A percentile compares a stretch with the other conserved stretches of the same genome.
phyloP scores from a whole-genome alignment of 2,329 filamentous ascomycete species.

The Fusarium bulbicola region DNA sequence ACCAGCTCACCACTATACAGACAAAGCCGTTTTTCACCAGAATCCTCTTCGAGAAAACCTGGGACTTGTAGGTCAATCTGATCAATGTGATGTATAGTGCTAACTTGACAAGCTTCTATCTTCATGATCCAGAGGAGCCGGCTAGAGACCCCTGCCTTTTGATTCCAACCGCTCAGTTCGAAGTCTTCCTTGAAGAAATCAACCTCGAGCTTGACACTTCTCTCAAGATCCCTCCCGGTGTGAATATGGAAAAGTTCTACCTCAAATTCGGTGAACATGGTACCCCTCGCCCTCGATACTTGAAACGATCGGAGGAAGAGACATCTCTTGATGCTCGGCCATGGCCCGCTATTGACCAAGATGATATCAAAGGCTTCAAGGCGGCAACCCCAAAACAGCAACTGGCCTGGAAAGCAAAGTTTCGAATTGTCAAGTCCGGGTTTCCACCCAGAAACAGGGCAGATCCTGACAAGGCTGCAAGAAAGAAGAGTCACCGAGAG shows the following conservation, averaged over 20 bases:
- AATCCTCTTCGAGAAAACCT: constrained; percentile 68
- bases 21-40: constrained; percentile 62
- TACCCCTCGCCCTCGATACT: constrained; percentile 72
- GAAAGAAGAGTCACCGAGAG: constrained; percentile 60
- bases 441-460: constrained; percentile 44
- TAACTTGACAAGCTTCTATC: constrained; percentile 67
- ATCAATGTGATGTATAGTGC: neutral
- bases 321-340: constrained; percentile 45
- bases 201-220: constrained; percentile 65
- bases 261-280: constrained; percentile 68
- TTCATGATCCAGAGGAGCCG: constrained; percentile 62
- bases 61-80: constrained; percentile 75
- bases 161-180: constrained; percentile 72
- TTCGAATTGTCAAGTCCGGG: constrained; percentile 36
- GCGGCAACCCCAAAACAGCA: constrained; percentile 31
- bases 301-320: constrained; percentile 64
- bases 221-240: constrained; percentile 66
- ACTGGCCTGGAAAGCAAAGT: constrained; percentile 30
- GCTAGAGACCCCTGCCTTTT: constrained; percentile 68
- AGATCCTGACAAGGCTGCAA: constrained; percentile 55
- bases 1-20: constrained; percentile 43
- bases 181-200: constrained; percentile 70
- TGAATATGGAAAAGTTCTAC: constrained; percentile 64
- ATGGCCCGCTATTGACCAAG: constrained; percentile 49
- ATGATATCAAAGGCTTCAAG: constrained; percentile 47